These are phyloP conservation scores for Fusarium bulbicola DNA, from an alignment of 2,329 filamentous ascomycete species.

Conservation along the genomic window DNA sequence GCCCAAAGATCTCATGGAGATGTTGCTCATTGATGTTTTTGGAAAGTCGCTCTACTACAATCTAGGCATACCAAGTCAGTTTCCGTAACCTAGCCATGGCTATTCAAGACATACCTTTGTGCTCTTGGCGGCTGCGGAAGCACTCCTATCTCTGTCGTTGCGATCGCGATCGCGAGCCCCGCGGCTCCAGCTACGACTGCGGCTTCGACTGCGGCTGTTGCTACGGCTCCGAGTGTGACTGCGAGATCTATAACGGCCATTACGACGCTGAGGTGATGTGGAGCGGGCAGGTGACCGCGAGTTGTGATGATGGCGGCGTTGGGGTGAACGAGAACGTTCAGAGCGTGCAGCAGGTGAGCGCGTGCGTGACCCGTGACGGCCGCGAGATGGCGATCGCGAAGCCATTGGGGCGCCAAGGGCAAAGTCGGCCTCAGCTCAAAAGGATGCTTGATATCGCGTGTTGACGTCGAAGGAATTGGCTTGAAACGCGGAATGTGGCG, in stretches of 20 bases:
- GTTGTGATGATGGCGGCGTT: constrained; percentile 44
- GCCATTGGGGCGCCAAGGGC: constrained; percentile 36
- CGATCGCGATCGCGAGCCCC: constrained; percentile 46
- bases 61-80: constrained; percentile 59
- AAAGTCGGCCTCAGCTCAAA: not conserved
- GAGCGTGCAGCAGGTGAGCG: constrained; percentile 50
- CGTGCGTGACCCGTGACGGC: constrained; percentile 47
- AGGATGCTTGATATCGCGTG: constrained; percentile 12
- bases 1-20: constrained; percentile 89
- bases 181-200: constrained; percentile 43
- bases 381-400: constrained; percentile 46
- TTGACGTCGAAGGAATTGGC: constrained; percentile 2
- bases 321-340: constrained; percentile 46
- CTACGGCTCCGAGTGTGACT: constrained; percentile 44
- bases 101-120: constrained; percentile 58
- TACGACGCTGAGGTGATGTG: constrained; percentile 46
- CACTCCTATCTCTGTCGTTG: constrained; percentile 50
- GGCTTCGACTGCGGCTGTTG: not conserved
- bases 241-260: constrained; percentile 45
- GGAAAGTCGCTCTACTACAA: constrained; percentile 94
- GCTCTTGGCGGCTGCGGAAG: constrained; percentile 53
- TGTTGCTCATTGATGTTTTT: constrained; percentile 94
- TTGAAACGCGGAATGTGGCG: constrained; percentile 13
- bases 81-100: not conserved
- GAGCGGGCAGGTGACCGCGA: constrained; percentile 49